These are phyloP conservation scores for Cadophora luteo-olivacea DNA, from an alignment of 2,329 filamentous ascomycete species.

Conservation along the genomic window DNA sequence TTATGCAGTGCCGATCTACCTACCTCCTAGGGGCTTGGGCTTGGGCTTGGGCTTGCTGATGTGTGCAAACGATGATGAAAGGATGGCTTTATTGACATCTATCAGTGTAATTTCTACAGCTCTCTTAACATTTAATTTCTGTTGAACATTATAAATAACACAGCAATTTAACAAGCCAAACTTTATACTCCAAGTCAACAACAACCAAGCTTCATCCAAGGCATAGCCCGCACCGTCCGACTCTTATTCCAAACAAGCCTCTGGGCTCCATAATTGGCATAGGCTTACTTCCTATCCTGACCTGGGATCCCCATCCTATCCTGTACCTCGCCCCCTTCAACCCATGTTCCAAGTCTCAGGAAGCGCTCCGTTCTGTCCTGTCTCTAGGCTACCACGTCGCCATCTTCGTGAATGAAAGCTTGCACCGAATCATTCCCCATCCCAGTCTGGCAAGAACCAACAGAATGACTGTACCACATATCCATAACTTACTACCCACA, in stretches of 20 bases:
- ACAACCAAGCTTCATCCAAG: background rate
- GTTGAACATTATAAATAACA: background rate
- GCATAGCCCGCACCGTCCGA: background rate
- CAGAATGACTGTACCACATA: too few relatives aligned
- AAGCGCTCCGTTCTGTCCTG: background rate
- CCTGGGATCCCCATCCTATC: background rate
- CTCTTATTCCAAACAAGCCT: constrained; percentile 19
- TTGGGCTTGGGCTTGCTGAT: background rate
- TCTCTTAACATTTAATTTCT: too few relatives aligned
- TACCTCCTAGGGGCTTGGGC: background rate
- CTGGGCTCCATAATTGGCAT: constrained; percentile 7
- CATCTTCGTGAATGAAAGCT: too few relatives aligned
- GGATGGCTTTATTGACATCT: background rate
- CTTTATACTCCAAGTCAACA: background rate
- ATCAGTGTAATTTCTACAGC: background rate
- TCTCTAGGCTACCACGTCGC: background rate
- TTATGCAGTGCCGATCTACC: background rate
- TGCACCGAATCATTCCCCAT: too few relatives aligned
- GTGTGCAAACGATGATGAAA: background rate
- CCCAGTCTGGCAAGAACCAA: too few relatives aligned
- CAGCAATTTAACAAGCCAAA: background rate
- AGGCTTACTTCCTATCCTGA: background rate
- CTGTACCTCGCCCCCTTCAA: background rate
- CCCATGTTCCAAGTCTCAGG: constrained; percentile 1
- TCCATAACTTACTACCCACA: too few relatives aligned